Evolutionary conservation across 2,329 filamentous ascomycete species (phyloP), one percentile per base, ranked within the genome.

Genomic region (Aspergillus oerlinghausenensis): DNA sequence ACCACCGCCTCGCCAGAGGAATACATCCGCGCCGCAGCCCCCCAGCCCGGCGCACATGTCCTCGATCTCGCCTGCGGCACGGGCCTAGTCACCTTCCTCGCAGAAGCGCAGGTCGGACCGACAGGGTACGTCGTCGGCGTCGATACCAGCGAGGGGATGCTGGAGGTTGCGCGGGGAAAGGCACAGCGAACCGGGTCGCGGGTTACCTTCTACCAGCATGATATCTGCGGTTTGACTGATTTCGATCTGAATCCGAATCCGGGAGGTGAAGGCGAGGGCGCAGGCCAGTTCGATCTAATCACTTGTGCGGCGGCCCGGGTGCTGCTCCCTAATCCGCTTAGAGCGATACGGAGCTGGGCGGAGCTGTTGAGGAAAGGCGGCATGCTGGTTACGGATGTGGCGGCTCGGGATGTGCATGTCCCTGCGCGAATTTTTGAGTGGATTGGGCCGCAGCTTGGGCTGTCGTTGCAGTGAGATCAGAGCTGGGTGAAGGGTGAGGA

Each of bases 251-350:
- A 52, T 28, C 54, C 32, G 1, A 32, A 52, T 28, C 54, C 32
- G 4, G 32, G 32, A 35, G 11, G 32, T 6, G 11, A 35, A 17
- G 14, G 14, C 1, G 2, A 3, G 1, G 54, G 54, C 3, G 25
- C 43, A 6, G 50, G 49, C 10, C 50, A 50, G 29, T 56, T 56
- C 32, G 54, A 56, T 26, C 1, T 56, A 8, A 52, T 56, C 21
- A 56, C 54, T 10, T 53, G 50, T 49, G 54, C 54, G n/a, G 50
- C 54, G 32, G 54, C 50, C 14, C 32, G 53, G 43, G 54, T 56
- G 17, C 32, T 56, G 19, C n/a, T 56, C n/a, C 50, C 50, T 5
- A 32, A 52, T 29, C 54, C 54, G 1, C 29, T 9, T 1, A 8
- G 14, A 7, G 54, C 54, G 1, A 35, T 56, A 19, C 38, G 7